A percentile compares a stretch with the other conserved stretches of the same genome.
These are phyloP conservation scores for Capronia epimyces DNA, from an alignment of 2,329 filamentous ascomycete species.

Conservation along the genomic window DNA sequence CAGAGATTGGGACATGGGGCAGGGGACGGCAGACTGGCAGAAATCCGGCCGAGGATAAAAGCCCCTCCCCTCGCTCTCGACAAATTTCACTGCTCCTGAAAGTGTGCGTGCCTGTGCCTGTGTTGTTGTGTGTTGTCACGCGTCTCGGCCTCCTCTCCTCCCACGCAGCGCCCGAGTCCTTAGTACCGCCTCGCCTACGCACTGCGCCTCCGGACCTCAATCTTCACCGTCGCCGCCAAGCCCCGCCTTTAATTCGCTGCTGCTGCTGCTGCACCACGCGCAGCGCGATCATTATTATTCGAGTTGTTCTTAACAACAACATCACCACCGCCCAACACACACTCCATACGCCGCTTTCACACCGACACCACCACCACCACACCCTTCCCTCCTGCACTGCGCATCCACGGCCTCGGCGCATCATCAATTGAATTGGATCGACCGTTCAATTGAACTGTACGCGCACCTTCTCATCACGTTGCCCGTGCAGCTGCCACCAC, in stretches of 20 bases:
- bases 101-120: neutral
- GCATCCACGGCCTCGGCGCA: neutral
- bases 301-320: neutral
- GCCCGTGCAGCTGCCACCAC: neutral
- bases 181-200: neutral
- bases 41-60: constrained; percentile 16
- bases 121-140: constrained; percentile 3
- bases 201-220: neutral
- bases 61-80: constrained; percentile 8
- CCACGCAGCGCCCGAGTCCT: neutral
- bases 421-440: neutral
- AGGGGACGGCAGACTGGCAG: neutral
- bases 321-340: neutral
- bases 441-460: neutral
- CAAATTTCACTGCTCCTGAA: constrained; percentile 15
- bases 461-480: neutral
- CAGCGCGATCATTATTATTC: neutral
- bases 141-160: neutral
- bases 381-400: neutral
- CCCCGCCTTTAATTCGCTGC: constrained; percentile 11
- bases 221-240: constrained; percentile 10
- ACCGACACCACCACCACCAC: neutral
- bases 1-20: constrained; percentile 2
- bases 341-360: too few species aligned
- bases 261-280: constrained; percentile 6